Base-by-base conservation (phyloP, 2,329 filamentous ascomycete species). In the Botrytis sinoallii region DNA sequence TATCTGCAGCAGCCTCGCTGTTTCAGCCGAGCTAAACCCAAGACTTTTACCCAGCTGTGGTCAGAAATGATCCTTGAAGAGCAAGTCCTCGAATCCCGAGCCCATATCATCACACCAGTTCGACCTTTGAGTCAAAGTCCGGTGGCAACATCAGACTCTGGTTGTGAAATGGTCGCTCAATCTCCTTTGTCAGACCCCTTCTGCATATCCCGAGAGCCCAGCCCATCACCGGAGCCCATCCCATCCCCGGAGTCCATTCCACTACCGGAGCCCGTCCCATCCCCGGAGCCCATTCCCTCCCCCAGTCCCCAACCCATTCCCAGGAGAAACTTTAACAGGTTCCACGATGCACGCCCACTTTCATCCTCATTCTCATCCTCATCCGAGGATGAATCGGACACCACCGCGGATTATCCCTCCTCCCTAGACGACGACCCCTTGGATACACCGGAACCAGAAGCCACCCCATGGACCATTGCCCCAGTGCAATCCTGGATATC, bases 21-120 rank as follows among this genome's bases (percentile, higher is more conserved):
- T 10, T 68, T 68, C 38, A 68, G 35, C 25, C 0, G 5, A 16
- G 66, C 48, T 14, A 57, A 68, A 57, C 40, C 14, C 18, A 57
- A 57, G 48, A 8, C 66, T 22, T 38, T 68, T 55, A 9, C 32
- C 18, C 9, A 68, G 35, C 22, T 25, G 66, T 68, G 46, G 46
- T 55, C 48, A 42, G 9, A 57, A n/a, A 14, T 57, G 66, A 48
- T 18, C 48, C 48, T 32, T 3, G 48, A 68, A 57, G 66, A 68
- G n/a, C 48, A 40, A 42, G 2, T 42, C 4, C 25, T 68, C 25
- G 29, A 42, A 18, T 29, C 48, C 7, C 25, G 48, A 68, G 35
- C 66, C 52, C 29, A 68, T n/a, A 42, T 68, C 40, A n/a, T 68
- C 52, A 57, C 48, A 16, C 66, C 66, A 68, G 66, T 57, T 35